A percentile compares a stretch with the other conserved stretches of the same genome.
Evolutionary conservation across 1,284 basidiomycete species (phyloP).

Genomic region (Leccinum griseonigrum): DNA sequence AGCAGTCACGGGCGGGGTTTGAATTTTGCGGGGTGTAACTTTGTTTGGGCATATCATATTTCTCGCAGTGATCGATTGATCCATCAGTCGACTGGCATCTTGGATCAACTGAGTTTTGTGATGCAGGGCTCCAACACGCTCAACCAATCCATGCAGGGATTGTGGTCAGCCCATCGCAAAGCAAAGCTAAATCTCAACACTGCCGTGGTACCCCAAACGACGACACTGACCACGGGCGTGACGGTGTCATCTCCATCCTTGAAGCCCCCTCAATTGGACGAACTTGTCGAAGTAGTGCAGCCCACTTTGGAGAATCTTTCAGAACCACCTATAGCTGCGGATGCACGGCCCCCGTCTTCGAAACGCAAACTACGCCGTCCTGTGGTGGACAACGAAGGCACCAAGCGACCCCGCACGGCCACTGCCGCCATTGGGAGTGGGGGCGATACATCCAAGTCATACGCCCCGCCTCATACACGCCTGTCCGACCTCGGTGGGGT

Average conservation of each 20-base stretch:
- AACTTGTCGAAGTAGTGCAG: not conserved
- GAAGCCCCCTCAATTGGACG: not conserved
- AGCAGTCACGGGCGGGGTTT: no score
- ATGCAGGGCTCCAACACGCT: constrained; percentile 63
- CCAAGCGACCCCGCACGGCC: constrained; percentile 45
- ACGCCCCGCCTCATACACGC: constrained; percentile 66
- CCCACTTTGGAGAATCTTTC: not conserved
- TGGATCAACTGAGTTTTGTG: not conserved
- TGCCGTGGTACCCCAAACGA: constrained; percentile 19
- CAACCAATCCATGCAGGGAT: constrained; percentile 73
- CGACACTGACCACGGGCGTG: not conserved
- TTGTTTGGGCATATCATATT: no score
- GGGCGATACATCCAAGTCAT: constrained; percentile 44
- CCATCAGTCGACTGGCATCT: no score
- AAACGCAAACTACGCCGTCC: constrained; percentile 61
- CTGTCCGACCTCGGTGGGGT: constrained; percentile 90
- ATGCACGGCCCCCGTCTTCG: constrained; percentile 26
- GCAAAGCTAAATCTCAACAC: constrained; percentile 67
- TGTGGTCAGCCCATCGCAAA: constrained; percentile 66
- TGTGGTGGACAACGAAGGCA: constrained; percentile 43
- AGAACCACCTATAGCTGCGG: constrained; percentile 8
- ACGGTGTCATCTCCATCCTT: not conserved
- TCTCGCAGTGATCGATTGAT: no score
- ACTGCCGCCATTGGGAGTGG: constrained; percentile 28
- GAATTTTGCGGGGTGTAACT: no score